Evolutionary conservation across 2,329 filamentous ascomycete genomes (phyloP), one percentile per base, ranked within the genome.

Genomic region (Pseudogymnoascus sp.): DNA sequence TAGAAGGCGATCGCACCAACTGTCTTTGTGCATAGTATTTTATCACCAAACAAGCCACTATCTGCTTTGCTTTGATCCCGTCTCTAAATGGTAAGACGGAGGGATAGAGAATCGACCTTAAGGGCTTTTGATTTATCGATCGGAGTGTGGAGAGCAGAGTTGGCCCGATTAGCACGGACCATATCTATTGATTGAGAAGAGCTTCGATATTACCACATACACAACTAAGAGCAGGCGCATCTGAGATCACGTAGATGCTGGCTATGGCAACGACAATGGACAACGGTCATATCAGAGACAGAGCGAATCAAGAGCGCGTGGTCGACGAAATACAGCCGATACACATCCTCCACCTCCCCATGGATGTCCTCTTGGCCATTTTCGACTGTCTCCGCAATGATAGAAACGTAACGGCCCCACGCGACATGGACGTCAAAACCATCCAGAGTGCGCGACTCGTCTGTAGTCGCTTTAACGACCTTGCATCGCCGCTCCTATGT

Each of bases 291-390:
- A 11, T 28, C 12, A 14, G 14, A 6, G 41, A 9, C 28, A 8
- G 28, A 14, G 22, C 14, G 22, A 11, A 47, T 11, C 7, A 28
- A 16, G 22, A 28, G 22, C 28, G 6, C 12, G 7, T n/a, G 2
- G 2, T 5, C 12, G 22, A 47, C 28, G 11, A 18, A 32, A 60
- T 34, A 20, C 35, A 2, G 20, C 6, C 22, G 7, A n/a, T 34
- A 16, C 16, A 47, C 37, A 25, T 60, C 22, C 37, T 60, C 22
- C 7, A 47, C 20, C 58, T 60, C 14, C 58, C 58, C 16, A 11
- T 43, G n/a, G 58, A 60, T 60, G 47, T 60, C 58, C 37, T 60
- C 8, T 20, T 12, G 14, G 9, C 11, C 20, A 28, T 60, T 60
- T 60, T 59, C 12, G 58, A 30, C 35, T 11, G 25, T 18, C 30